Base-by-base conservation (phyloP, 306 rosid genomes). In the Sicyos baderoa region DNA sequence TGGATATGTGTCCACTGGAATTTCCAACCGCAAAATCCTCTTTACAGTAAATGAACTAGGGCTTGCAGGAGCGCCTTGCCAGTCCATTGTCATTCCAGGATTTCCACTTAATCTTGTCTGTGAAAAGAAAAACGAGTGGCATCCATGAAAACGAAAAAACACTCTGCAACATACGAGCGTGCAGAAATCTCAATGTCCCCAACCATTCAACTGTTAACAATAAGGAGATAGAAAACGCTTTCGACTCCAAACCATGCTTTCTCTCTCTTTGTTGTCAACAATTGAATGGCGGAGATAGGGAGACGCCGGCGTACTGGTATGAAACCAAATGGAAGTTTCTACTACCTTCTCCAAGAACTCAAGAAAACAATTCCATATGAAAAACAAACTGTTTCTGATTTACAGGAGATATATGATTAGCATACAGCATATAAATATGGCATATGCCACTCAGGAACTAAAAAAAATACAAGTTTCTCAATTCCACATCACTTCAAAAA, bases 1-100 rank as follows among this genome's bases (percentile, higher is more conserved):
- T 73, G 97, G 97, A 79, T 76, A 91, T 53, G 91, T 86, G 75
- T 91, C 97, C 37, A 89, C 96, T 10, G 97, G 97, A 80, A 91
- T 89, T 75, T 91, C 97, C 89, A 91, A 76, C 59, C 95, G 95
- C 73, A 91, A 68, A 82, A 91, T 89, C 80, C 89, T 89, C 83
- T 91, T 91, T 25, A 91, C 96, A 54, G 95, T 89, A 75, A 54
- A 86, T 1, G 95, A 85, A 77, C 92, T 89, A 76, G 96, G 97
- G 82, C 96, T 91, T 14, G 96, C 97, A 1, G 96, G 91, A 19
- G 90, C 96, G 56, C 97, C 82, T 84, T 89, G 97, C 97, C 97
- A 91, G 80, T 89, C 97, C 97, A 91, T 91, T 49, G 94, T 85
- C 97, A 84, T 87, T 70, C 96, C 96, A 32, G 89, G 85, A 1